phyloP scores from a whole-genome alignment of 306 rosid species.

The Pyrus betulifolia region DNA sequence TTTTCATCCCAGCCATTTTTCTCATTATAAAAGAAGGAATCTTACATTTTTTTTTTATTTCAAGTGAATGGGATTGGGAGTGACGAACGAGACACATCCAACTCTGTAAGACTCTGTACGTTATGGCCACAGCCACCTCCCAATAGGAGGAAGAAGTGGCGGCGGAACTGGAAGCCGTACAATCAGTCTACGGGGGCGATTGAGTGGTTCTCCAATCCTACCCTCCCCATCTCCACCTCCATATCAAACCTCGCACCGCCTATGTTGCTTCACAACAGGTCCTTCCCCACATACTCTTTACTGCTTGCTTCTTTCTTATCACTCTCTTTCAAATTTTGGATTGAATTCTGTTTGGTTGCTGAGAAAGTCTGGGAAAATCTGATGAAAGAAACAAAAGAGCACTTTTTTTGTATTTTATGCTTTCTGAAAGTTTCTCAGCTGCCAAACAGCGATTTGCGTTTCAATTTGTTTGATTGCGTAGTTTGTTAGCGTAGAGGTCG shows the following conservation, averaged over 20 bases:
- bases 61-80: neutral
- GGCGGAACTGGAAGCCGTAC: constrained; percentile 64
- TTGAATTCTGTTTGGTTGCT: neutral
- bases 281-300: neutral
- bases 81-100: neutral
- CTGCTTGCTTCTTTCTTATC: neutral
- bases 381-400: neutral
- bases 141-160: constrained; percentile 48
- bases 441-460: too few relatives aligned
- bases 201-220: constrained; percentile 39
- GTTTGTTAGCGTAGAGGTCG: neutral
- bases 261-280: constrained; percentile 76
- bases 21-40: neutral
- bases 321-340: neutral
- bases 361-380: neutral
- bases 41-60: neutral
- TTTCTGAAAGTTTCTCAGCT: too few relatives aligned
- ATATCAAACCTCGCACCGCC: constrained; percentile 81
- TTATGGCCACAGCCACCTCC: constrained; percentile 23
- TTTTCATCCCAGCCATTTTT: too few relatives aligned
- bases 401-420: neutral
- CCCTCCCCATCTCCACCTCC: constrained; percentile 67
- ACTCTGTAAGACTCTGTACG: neutral
- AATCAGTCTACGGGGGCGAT: constrained; percentile 64
- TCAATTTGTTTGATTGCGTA: neutral